Conservation (phyloP, 805 yeast genomes). For the Lipomyces mesembrius region DNA sequence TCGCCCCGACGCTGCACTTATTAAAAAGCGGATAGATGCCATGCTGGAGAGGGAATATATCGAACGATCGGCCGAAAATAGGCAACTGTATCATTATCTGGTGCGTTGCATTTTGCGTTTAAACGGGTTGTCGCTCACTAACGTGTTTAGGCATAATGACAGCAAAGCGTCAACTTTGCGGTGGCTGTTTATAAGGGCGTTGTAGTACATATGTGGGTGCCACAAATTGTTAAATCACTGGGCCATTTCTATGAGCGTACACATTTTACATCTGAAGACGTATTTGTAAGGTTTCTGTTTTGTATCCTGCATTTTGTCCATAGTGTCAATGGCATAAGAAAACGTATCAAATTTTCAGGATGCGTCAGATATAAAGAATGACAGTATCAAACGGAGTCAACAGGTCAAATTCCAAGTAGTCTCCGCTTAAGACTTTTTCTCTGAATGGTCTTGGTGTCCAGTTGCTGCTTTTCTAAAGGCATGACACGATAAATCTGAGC, state of each 20-base stretch:
- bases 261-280: neutral
- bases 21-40: conserved; percentile 74
- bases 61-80: conserved; percentile 66
- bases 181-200: neutral
- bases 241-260: neutral
- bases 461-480: neutral
- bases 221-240: neutral
- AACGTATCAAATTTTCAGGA: neutral
- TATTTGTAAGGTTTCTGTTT: neutral
- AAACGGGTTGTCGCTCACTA: neutral
- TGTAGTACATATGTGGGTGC: neutral
- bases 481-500: neutral
- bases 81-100: conserved; percentile 66
- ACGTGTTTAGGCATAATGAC: neutral
- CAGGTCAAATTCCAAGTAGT: neutral
- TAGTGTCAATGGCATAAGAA: neutral
- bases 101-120: conserved; percentile 51
- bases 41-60: conserved; percentile 81
- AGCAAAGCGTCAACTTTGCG: neutral
- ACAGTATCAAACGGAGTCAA: neutral
- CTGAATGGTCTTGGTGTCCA: neutral
- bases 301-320: neutral
- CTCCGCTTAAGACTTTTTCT: neutral
- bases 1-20: conserved; percentile 66
- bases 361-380: neutral